These are phyloP conservation scores for Quillaja saponaria DNA, from an alignment of 306 rosid species.

Conservation along the genomic window DNA sequence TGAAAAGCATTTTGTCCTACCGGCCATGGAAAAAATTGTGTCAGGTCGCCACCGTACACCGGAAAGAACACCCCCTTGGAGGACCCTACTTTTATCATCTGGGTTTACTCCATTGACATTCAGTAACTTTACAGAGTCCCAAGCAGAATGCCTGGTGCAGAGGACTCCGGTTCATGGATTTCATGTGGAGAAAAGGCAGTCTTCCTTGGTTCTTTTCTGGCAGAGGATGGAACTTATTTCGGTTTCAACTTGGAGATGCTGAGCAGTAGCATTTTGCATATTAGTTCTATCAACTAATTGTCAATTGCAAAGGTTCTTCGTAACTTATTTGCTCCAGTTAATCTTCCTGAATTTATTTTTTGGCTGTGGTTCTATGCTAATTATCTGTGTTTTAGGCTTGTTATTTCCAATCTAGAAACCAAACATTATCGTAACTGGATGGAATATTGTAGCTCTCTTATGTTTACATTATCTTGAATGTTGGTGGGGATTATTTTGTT, in stretches of 20 bases:
- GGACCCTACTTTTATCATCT: conserved; percentile 41
- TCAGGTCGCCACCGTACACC: conserved; percentile 42
- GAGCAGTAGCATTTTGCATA: conserved; percentile 36
- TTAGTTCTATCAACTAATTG: conserved; percentile 45
- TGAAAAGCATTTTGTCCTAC: conserved; percentile 71
- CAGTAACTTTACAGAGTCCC: conserved; percentile 65
- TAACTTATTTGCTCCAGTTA: conserved; percentile 46
- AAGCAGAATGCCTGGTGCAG: conserved; percentile 71
- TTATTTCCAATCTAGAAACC: conserved; percentile 57
- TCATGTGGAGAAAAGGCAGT: conserved; percentile 69
- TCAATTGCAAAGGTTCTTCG: conserved; percentile 55
- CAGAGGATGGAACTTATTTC: conserved; percentile 77
- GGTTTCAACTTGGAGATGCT: conserved; percentile 82
- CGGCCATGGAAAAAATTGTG: conserved; percentile 69
- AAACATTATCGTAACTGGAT: conserved; percentile 52
- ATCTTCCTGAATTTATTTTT: conserved; percentile 40
- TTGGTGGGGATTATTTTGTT: conserved; percentile 29
- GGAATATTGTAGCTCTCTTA: conserved; percentile 54
- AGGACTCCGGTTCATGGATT: conserved; percentile 74
- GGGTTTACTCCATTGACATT: conserved; percentile 57
- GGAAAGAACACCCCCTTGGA: conserved; percentile 59
- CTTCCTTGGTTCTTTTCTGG: conserved; percentile 80
- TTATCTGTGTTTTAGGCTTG: conserved; percentile 66
- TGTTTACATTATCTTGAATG: conserved; percentile 21
- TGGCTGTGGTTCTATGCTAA: conserved; percentile 54